These are phyloP conservation scores for Trichophyton mentagrophytes DNA, from an alignment of 2,329 filamentous ascomycete species.

Conservation along the genomic window DNA sequence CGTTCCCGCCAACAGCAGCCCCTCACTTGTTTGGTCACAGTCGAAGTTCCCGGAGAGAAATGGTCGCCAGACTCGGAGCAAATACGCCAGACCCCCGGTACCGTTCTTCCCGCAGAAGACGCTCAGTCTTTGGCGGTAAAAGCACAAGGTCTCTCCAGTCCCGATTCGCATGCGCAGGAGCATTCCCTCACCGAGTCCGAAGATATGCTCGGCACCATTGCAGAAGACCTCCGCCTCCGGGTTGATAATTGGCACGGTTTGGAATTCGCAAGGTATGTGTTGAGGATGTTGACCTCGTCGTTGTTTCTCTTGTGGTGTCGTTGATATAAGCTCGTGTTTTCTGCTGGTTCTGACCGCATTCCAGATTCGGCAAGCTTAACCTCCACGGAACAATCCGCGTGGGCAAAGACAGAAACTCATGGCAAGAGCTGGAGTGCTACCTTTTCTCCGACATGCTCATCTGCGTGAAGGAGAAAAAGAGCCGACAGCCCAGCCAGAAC, in stretches of 20 bases:
- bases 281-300: background rate
- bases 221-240: constrained; percentile 68
- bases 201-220: constrained; percentile 69
- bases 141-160: constrained; percentile 14
- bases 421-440: constrained; percentile 96
- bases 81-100: constrained; percentile 43
- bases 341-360: background rate
- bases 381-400: constrained; percentile 83
- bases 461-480: constrained; percentile 95
- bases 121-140: constrained; percentile 40
- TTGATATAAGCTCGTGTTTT: background rate
- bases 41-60: constrained; percentile 85
- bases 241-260: constrained; percentile 98
- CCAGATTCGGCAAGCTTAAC: constrained; percentile 77
- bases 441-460: constrained; percentile 98
- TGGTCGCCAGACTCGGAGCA: constrained; percentile 82
- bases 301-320: background rate
- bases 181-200: constrained; percentile 58
- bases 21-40: constrained; percentile 81
- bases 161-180: constrained; percentile 18
- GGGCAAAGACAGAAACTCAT: constrained; percentile 88
- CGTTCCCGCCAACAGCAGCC: constrained; percentile 89
- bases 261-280: constrained; percentile 62
- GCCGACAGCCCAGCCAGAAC: constrained; percentile 26
- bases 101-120: constrained; percentile 35